phyloP scores from a whole-genome alignment of 495 filamentous ascomycete genomes.

The Xylaria acuta region DNA sequence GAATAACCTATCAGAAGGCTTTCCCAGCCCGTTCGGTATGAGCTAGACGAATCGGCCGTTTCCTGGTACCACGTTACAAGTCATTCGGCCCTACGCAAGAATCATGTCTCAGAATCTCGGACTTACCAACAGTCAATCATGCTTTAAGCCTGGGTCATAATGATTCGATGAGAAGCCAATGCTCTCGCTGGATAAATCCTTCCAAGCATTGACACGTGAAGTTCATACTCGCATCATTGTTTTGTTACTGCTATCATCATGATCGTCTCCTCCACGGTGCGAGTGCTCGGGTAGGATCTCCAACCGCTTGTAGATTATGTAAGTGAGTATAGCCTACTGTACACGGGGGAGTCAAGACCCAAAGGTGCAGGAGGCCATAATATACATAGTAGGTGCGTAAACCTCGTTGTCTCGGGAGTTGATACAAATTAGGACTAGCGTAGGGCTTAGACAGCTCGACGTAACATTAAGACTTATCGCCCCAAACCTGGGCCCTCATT shows the following conservation, averaged over 20 bases:
- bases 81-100: slow-evolving; percentile 24
- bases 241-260: not conserved
- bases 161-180: not conserved
- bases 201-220: not conserved
- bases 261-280: not conserved
- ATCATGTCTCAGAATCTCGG: slow-evolving; percentile 22
- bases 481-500: not conserved
- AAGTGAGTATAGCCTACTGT: not conserved
- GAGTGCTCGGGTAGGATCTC: not conserved
- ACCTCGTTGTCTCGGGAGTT: slow-evolving; percentile 10
- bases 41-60: slow-evolving; percentile 6
- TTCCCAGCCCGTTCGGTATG: not conserved
- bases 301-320: not conserved
- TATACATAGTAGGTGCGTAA: not conserved
- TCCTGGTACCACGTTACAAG: slow-evolving; percentile 9
- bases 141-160: not conserved
- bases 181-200: not conserved
- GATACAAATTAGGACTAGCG: slow-evolving; percentile 15
- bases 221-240: not conserved
- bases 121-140: not conserved
- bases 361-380: slow-evolving; percentile 6
- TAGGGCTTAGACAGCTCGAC: slow-evolving; percentile 13
- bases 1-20: not conserved
- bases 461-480: not conserved
- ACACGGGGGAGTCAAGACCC: not conserved